Base-by-base conservation (phyloP, 2,329 filamentous ascomycete species). In the Ophiobolus disseminans region DNA sequence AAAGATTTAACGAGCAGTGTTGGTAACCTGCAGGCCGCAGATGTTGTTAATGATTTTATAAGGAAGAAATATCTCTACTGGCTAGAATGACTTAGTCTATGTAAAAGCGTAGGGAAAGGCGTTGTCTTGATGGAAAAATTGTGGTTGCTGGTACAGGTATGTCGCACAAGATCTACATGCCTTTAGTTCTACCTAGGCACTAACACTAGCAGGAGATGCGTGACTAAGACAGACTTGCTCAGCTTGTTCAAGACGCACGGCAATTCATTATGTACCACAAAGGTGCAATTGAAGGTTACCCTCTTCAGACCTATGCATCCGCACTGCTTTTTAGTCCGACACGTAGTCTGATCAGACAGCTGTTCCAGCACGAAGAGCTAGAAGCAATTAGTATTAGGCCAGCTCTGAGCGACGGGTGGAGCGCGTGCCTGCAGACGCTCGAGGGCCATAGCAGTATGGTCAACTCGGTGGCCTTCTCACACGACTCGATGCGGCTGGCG, bases 251-350 rank as follows among this genome's bases (percentile, higher is more conserved):
- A 17, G 58, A 64, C 35, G 52, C 53, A 16, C 40, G 25, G 5
- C 50, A 50, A 40, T 68, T 70, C 38, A 45, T 65, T 28, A 58
- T 59, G 49, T 64, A 56, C 31, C 53, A 62, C 48, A 58, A 53
- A 28, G 14, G 26, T 16, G 38, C 35, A 39, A 65, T 66, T 21
- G 55, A 60, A 45, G 46, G 36, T 28, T 48, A 16, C 19, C 60
- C 62, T 43, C 52, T 68, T 13, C 63, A 69, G 28, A 17, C 45
- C 47, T 68, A 68, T 49, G 46, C 41, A 30, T 62, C 62, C 34
- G 58, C 56, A 7, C 53, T 68, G 1, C 26, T 62, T 36, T 65
- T 59, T 31, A 60, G 60, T 45, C 62, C 56, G 31, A 42, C 23
- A 20, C 8, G 34, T 14, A 63, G 58, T 28, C 14, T 52, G 14